These are phyloP conservation scores for Xanthoconium separans DNA, from an alignment of 1,284 basidiomycete genomes.

Conservation along the genomic window DNA sequence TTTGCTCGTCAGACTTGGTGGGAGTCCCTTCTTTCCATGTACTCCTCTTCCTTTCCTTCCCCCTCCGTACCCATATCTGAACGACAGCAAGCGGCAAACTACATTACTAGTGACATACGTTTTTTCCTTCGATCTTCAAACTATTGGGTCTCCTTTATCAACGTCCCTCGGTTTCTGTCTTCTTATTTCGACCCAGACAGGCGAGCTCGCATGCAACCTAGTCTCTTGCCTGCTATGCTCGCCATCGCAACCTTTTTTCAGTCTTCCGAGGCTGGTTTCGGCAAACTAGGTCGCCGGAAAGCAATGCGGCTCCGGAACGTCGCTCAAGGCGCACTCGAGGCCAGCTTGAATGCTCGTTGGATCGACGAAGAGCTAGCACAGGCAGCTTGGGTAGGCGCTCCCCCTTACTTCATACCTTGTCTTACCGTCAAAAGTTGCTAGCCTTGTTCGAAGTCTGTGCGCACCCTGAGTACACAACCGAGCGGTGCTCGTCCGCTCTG, in stretches of 20 bases:
- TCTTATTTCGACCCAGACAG: constrained; percentile 54
- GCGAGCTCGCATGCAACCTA: constrained; percentile 62
- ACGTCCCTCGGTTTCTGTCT: constrained; percentile 63
- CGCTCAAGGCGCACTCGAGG: constrained; percentile 69
- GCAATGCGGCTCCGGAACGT: constrained; percentile 61
- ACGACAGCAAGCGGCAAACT: constrained; percentile 44
- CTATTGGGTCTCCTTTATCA: constrained; percentile 72
- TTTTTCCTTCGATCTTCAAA: constrained; percentile 63
- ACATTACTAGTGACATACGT: constrained; percentile 57
- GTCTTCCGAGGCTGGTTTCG: constrained; percentile 59
- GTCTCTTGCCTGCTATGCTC: constrained; percentile 61
- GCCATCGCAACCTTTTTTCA: constrained; percentile 67
- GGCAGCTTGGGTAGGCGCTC: constrained; percentile 64
- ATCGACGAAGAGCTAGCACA: constrained; percentile 70
- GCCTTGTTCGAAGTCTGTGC: constrained; percentile 70
- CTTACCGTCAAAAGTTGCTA: constrained; percentile 46
- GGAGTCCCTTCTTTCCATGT: constrained; percentile 64
- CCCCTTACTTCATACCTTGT: constrained; percentile 5
- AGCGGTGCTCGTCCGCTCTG: constrained; percentile 57
- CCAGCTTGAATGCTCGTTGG: constrained; percentile 66
- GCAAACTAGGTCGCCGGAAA: constrained; percentile 47
- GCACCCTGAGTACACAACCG: constrained; percentile 56
- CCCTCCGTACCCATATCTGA: constrained; percentile 39
- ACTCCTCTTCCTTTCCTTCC: constrained; percentile 39
- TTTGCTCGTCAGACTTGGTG: constrained; percentile 76